Base-by-base conservation (phyloP, 371 early-diverging fungal species). In the Mucor lusitanicus region DNA sequence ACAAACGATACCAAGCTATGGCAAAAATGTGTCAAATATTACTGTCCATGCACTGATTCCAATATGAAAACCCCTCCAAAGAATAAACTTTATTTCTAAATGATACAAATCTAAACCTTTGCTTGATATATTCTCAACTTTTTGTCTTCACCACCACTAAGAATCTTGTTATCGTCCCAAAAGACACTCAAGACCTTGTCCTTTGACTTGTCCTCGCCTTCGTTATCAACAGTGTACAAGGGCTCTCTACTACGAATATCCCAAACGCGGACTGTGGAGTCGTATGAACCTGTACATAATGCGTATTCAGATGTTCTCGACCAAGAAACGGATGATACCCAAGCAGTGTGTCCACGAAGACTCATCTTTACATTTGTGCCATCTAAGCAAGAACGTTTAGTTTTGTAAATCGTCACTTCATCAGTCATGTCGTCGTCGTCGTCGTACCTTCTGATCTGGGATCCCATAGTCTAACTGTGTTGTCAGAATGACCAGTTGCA, bases 401-500 rank as follows among this genome's bases (percentile, higher is more conserved):
- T 4, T 50, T 50, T 61, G 3, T 23, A 11, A 28, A 15, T 54
- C 7, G 8, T 3, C 12, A 32, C 13, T 56, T 56, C n/a, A 12
- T 37, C 3, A 19, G 11, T 11, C 28, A 58, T 30, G 15, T 6
- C 30, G 30, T 3, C 33, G 3, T 77, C 17, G 15, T 6, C 30
- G 30, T 3, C 33, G 3, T 77, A 88, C 89, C 90, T 67, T 90
- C 86, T 23, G 88, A 73, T 53, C 96, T 87, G 59, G 93, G 92
- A 75, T 97, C 97, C 96, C 96, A 98, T 63, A 97, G 71, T 60
- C 97, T 82, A 35, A 97, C 70, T 1, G 83, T 62, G 27, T 83
- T 80, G 71, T 98, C 97, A 3, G 93, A 77, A 70, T 97, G 96
- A 12, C 96, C 97, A 6, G 97, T 90, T 3, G 94, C 97, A 30